Conservation (phyloP, 805 yeast genomes). For the Wickerhamiella occidentalis region DNA sequence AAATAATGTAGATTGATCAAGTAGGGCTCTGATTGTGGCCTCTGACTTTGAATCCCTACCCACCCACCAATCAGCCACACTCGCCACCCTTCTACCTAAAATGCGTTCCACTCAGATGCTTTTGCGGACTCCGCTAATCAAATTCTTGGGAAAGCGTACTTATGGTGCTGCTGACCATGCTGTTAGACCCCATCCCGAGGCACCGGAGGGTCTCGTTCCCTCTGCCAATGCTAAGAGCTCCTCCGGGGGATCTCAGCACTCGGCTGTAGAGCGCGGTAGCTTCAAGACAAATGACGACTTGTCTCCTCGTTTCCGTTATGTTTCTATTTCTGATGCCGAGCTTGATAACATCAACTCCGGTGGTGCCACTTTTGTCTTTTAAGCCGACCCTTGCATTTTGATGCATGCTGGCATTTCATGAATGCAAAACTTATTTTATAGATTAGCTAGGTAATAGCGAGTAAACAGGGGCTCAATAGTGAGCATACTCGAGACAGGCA, state of each 20-base stretch:
- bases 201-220: conserved; percentile 32
- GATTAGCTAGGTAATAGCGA: too few relatives aligned
- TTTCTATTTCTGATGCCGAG: conserved; percentile 50
- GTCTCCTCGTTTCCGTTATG: conserved; percentile 64
- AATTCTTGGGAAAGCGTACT: conserved; percentile 69
- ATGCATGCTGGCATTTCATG: conserved; percentile 22
- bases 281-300: conserved; percentile 33
- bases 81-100: not conserved
- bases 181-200: conserved; percentile 31
- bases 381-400: conserved; percentile 21
- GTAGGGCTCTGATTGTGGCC: too few relatives aligned
- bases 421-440: too few relatives aligned
- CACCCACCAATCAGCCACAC: not conserved
- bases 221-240: not conserved
- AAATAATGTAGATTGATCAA: too few relatives aligned
- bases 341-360: conserved; percentile 69
- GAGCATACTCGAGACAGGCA: too few relatives aligned
- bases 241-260: not conserved
- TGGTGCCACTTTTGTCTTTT: conserved; percentile 57
- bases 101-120: conserved; percentile 26
- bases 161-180: conserved; percentile 32
- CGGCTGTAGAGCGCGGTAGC: conserved; percentile 11
- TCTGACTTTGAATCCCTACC: too few relatives aligned
- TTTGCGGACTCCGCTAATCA: conserved; percentile 50
- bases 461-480: too few relatives aligned